Base-by-base conservation (phyloP, 2,329 filamentous ascomycete genomes). In the Diaporthe citriasiana region DNA sequence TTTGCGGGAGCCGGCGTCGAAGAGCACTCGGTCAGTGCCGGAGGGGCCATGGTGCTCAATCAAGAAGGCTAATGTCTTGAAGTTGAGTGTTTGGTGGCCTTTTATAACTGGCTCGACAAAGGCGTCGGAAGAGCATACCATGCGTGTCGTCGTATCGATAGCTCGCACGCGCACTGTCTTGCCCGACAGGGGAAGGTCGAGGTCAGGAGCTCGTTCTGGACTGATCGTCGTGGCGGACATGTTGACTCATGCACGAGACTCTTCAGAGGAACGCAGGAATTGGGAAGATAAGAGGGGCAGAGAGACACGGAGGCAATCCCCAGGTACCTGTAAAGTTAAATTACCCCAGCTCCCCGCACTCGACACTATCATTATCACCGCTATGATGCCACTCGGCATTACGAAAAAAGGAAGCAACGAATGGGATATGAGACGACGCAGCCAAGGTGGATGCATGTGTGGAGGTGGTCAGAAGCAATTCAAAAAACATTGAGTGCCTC, bases 1-100 rank as follows among this genome's bases (percentile, higher is more conserved):
- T 40, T 60, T 60, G 38, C 56, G 56, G 15, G 56, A 60, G 56
- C 56, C 56, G n/a, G 35, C 56, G 35, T 60, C 56, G 35, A 60
- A 40, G 22, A 60, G 56, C 38, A 60, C 56, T 1, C 56, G 56
- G 42, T 60, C 35, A 8, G 38, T 42, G 17, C 56, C 56, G 6
- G 38, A 42, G 56, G 56, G 56, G n/a, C 56, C 35, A 1, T 60
- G 33, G 13, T 17, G 55, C 38, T 60, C 56, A 42, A 60, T 42
- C 38, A 60, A 22, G 38, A 60, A 60, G 56, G 33, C 38, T 19
- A 60, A 22, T 60, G 56, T 60, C 38, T 35, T 60, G 35, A 60
- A 60, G n/a, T 60, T 60, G 35, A 60, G 38, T n/a, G 56, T 42
- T 25, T 60, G 35, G 8, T 60, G 56, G n/a, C 56, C 56, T 22